Conservation (phyloP, 495 filamentous ascomycete species). For the Lasiosphaeria ovina region DNA sequence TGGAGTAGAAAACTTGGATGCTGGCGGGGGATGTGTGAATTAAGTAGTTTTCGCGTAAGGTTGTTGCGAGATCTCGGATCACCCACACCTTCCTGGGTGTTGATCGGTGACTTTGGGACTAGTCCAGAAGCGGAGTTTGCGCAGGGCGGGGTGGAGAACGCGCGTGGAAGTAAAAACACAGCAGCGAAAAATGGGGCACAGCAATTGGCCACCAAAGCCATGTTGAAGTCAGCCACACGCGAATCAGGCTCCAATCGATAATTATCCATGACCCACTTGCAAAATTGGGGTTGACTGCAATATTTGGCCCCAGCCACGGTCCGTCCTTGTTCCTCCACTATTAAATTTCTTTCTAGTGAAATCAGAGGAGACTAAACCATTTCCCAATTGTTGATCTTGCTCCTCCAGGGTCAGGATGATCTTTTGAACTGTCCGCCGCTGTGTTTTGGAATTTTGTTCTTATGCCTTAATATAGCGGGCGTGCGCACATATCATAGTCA, state of each 20-base stretch:
- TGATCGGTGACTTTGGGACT: conserved; percentile 39
- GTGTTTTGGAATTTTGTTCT: too few relatives aligned
- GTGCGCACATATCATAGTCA: too few relatives aligned
- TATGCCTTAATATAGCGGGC: too few relatives aligned
- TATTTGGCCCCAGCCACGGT: too few relatives aligned
- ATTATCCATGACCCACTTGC: conserved; percentile 8
- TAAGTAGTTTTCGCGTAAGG: conserved; percentile 55
- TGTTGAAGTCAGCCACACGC: background rate
- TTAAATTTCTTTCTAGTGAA: too few relatives aligned
- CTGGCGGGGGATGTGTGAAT: conserved; percentile 45
- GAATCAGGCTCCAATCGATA: conserved; percentile 3
- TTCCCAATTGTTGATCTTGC: too few relatives aligned
- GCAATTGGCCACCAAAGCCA: conserved; percentile 17
- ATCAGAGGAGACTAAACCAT: too few relatives aligned
- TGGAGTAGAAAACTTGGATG: conserved; percentile 35
- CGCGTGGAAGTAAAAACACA: conserved; percentile 17
- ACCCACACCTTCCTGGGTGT: conserved; percentile 30
- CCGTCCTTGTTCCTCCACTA: too few relatives aligned
- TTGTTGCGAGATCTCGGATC: conserved; percentile 48
- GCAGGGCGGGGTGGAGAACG: conserved; percentile 13
- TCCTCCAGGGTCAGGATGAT: too few relatives aligned
- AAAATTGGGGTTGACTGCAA: background rate
- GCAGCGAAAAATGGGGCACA: conserved; percentile 10
- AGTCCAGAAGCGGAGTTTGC: conserved; percentile 36
- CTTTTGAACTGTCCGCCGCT: too few relatives aligned